Conservation (phyloP, 108 stramenopile genomes). For the Nitzschia inconspicua region DNA sequence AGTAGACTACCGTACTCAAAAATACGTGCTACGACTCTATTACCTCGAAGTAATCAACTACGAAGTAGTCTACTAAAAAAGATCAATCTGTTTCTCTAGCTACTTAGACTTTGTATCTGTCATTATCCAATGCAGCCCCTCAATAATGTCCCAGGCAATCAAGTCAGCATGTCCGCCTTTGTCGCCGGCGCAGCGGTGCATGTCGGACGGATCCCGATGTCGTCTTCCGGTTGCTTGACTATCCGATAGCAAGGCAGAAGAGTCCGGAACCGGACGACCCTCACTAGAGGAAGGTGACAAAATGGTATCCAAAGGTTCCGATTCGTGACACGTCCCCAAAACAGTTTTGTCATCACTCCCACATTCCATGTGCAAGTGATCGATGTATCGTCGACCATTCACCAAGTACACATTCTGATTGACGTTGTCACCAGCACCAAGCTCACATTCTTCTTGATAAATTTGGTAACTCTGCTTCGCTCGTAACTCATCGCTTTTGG, state of each 20-base stretch:
- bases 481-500: slow-evolving; percentile 1
- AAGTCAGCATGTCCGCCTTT: slow-evolving; percentile 26
- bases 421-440: background rate
- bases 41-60: too few relatives aligned
- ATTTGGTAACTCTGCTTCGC: background rate
- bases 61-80: too few relatives aligned
- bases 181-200: slow-evolving; percentile 30
- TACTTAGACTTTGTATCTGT: background rate
- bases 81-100: too few relatives aligned
- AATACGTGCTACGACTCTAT: too few relatives aligned
- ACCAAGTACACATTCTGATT: slow-evolving; percentile 5
- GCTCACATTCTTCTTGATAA: background rate
- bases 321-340: slow-evolving; percentile 26
- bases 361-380: slow-evolving; percentile 21
- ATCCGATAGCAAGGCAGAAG: too few relatives aligned
- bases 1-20: too few relatives aligned
- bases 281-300: background rate
- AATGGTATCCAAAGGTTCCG: too few relatives aligned
- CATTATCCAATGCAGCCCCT: slow-evolving; percentile 11
- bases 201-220: slow-evolving; percentile 24
- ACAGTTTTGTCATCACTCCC: slow-evolving; percentile 29
- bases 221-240: background rate
- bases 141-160: slow-evolving; percentile 20
- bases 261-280: background rate
- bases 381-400: slow-evolving; percentile 16